A percentile compares a stretch with the other conserved stretches of the same genome.
Conservation (phyloP, 2,329 filamentous ascomycete species). For the Paecilomyces sp. region DNA sequence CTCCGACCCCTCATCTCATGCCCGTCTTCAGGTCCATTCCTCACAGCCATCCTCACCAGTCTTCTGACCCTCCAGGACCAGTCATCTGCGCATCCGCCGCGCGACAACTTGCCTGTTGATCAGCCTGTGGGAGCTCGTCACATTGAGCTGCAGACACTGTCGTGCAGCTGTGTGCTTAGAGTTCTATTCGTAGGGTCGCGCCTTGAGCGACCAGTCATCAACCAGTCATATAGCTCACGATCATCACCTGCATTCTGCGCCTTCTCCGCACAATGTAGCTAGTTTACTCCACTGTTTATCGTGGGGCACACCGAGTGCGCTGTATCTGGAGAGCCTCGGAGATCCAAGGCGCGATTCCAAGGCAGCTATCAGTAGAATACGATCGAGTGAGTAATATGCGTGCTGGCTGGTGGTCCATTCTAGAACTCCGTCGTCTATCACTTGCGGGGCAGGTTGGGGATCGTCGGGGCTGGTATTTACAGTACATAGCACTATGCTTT, state of each 20-base stretch:
- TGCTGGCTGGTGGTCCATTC: not conserved
- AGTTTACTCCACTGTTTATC: not conserved
- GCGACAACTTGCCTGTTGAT: not conserved
- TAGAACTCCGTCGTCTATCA: not conserved
- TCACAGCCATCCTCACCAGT: not conserved
- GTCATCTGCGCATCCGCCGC: not conserved
- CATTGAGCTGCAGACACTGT: not conserved
- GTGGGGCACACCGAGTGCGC: not conserved
- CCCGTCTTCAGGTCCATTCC: not conserved
- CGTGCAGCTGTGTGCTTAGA: not conserved
- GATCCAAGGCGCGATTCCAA: not conserved
- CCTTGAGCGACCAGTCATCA: not conserved
- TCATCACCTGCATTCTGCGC: not conserved
- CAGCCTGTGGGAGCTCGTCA: not conserved
- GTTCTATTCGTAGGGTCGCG: not conserved
- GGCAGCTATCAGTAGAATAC: not conserved
- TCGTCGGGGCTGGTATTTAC: not conserved
- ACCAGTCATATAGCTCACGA: not conserved
- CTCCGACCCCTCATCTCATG: not conserved
- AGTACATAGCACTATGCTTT: not conserved
- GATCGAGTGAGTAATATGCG: not conserved
- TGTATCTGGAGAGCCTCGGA: not conserved
- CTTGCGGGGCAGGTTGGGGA: not conserved
- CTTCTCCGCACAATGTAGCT: not conserved
- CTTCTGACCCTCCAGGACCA: not conserved